Evolutionary conservation across 306 rosid genomes (phyloP).

Genomic region (Pachyrhizus erosus): DNA sequence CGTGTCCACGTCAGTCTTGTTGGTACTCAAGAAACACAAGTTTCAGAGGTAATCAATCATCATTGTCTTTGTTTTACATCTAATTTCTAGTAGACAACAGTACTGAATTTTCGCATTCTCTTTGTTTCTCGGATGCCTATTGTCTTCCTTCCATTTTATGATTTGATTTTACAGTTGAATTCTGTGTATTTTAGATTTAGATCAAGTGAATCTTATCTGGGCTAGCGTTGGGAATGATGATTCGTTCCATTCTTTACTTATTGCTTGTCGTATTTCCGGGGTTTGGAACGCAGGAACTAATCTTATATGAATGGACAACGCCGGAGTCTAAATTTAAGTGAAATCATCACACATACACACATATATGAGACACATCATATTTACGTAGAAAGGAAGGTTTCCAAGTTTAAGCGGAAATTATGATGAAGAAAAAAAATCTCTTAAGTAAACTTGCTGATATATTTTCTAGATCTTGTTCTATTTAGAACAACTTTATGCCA

Average conservation of each 20-base stretch:
- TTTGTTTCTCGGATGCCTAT: not conserved
- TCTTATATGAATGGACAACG: not conserved
- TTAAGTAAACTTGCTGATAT: not conserved
- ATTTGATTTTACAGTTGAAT: constrained; percentile 29
- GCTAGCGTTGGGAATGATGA: constrained; percentile 17
- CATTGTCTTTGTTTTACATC: constrained; percentile 27
- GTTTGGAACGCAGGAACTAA: not conserved
- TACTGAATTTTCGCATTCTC: not conserved
- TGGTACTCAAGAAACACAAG: constrained; percentile 38
- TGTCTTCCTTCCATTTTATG: constrained; percentile 27
- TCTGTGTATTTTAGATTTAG: constrained; percentile 6
- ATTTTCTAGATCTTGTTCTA: not conserved
- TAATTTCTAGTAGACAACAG: not conserved
- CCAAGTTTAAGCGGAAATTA: not conserved
- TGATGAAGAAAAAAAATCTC: not conserved
- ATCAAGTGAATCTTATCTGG: constrained; percentile 26
- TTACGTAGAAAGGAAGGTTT: not conserved
- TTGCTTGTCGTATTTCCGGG: not conserved
- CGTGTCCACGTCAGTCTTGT: not conserved
- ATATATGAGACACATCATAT: not conserved
- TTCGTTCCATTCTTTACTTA: constrained; percentile 30
- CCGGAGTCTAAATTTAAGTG: not conserved
- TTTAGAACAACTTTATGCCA: not conserved
- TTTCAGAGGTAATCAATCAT: constrained; percentile 33
- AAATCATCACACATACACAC: not conserved